Evolutionary conservation across 116 monocot genomes (phyloP), one percentile per base, ranked within the genome.

Genomic region (Phalaenopsis hybrid): DNA sequence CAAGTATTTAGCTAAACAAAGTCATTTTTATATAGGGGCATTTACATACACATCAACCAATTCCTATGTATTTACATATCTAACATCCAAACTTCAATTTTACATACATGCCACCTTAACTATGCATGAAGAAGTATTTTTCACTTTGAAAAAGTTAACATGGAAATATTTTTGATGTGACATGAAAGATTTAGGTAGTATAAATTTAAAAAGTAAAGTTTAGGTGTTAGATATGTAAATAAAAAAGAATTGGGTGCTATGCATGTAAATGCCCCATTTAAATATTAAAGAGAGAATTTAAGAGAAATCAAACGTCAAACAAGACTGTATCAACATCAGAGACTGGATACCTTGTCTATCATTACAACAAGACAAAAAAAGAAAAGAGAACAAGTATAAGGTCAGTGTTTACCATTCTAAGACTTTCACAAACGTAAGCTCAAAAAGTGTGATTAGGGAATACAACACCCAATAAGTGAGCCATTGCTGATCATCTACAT

Each of bases 401-500:
- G 52, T 13, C 49, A 69, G 28, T 46, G 12, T 79, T 74, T 82
- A 88, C 88, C 88, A 88, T 79, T 85, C 84, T 17, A 88, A 46
- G 2, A 85, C 73, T 82, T 81, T 89, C 12, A 88, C 87, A 83
- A 95, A 95, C 48, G 91, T 92, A 45, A 92, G 88, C 89, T 95
- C 95, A 81, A 95, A 88, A 43, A 95, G 91, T 57, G 95, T 92
- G 34, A 92, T 85, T 37, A 95, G 72, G 15, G 95, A 95, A 83
- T 95, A 92, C 61, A 95, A 68, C 77, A 95, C 95, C 95, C 95
- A 95, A 44, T 95, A 92, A 59, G 95, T 95, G 61, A 95, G 92
- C 95, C 95, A 95, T 82, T 95, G 92, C 57, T 89, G 92, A 90
- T 92, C 92, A 81, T 92, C 95, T 41, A 88, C 82, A 69, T 85